Conservation (phyloP, 78 protist species). For the Guillardia theta region DNA sequence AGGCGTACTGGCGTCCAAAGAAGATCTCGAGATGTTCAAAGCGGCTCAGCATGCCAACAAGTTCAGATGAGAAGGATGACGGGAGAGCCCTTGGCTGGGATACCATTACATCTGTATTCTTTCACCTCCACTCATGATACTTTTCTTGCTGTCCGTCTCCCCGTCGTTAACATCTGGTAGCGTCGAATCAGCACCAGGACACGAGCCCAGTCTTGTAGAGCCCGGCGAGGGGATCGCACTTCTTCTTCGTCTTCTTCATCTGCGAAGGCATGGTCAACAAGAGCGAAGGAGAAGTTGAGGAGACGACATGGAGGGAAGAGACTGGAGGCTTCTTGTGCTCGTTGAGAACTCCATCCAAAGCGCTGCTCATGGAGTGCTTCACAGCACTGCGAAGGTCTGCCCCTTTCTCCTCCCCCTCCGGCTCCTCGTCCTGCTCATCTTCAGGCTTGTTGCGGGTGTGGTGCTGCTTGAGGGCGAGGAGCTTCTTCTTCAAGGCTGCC, state of each 20-base stretch:
- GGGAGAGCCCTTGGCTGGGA: too few relatives aligned
- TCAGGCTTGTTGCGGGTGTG: too few relatives aligned
- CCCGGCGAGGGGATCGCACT: background rate
- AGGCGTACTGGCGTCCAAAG: constrained; percentile 7
- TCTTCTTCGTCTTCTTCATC: background rate
- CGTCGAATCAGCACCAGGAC: background rate
- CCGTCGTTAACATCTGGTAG: too few relatives aligned
- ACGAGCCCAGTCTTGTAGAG: background rate
- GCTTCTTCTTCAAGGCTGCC: too few relatives aligned
- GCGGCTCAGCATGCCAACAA: background rate
- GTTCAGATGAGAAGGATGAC: too few relatives aligned
- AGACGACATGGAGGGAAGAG: background rate
- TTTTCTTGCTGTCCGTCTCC: too few relatives aligned
- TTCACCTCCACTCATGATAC: too few relatives aligned
- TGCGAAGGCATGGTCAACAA: background rate
- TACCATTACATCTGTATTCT: too few relatives aligned
- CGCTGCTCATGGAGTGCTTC: background rate
- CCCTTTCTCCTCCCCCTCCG: background rate
- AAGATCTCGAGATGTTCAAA: background rate
- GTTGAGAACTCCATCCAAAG: too few relatives aligned
- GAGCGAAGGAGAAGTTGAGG: background rate
- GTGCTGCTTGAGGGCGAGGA: too few relatives aligned
- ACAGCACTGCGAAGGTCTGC: background rate
- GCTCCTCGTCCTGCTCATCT: too few relatives aligned
- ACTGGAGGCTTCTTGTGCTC: background rate